Evolutionary conservation across 2,329 filamentous ascomycete genomes (phyloP), one percentile per base, ranked within the genome.

Genomic region (Monilinia aucupariae): DNA sequence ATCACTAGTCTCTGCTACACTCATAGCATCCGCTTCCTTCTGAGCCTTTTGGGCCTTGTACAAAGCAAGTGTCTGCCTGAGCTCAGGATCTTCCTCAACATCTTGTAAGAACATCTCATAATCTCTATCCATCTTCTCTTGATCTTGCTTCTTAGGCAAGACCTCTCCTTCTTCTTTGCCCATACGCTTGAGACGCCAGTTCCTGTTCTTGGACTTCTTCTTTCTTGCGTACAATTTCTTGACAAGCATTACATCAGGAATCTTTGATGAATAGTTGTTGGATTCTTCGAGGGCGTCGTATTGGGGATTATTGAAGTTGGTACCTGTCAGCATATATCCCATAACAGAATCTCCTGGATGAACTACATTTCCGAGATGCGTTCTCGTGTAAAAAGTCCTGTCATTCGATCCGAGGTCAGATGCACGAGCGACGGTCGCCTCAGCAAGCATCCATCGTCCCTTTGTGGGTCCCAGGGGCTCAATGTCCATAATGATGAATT

Each of bases 21-120:
- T 89, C 83, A 89, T 89, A 71, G 83, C 85, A 64, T 88, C 85
- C 1, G 79, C 77, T 63, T 85, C 81, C 71, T 78, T 75, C 66
- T 75, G 73, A 66, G 74, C 71, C 58, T 76, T 75, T 63, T 77
- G 75, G 39, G 61, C 82, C 79, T 93, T 96, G 79, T 96, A 99
- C 71, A 99, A 75, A 52, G 91, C 90, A 74, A 99, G 79, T 1
- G 91, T 92, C 50, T 87, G 84, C 62, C 94, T 83, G 69, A 97
- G 81, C 73, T 99, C 94, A 59, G 89, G 83, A 75, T 99, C 94
- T 74, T 97, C 92, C 77, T 99, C 96, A 13, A 99, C 91, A 75
- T 99, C 94, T 52, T 89, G 88, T 80, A 99, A 79, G 85, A 99
- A 99, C 84, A 92, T 85, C 79, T 99, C 94, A 78, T 96, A 99